Evolutionary conservation across 257 asterid species (phyloP).

Genomic region (Nicotiana knightiana): DNA sequence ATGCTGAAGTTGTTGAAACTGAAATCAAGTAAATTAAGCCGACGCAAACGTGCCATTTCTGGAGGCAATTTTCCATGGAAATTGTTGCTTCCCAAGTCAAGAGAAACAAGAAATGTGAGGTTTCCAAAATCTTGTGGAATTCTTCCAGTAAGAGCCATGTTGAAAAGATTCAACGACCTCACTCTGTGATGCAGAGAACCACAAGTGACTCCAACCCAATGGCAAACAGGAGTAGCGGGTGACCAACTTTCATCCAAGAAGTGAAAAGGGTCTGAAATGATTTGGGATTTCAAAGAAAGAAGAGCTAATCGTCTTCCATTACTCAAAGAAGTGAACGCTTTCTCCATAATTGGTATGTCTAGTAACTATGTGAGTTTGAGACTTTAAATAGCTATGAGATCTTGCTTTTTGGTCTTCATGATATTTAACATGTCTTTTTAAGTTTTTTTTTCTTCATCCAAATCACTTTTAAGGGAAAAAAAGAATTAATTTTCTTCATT

Average conservation of each 20-base stretch:
- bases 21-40: slow-evolving; percentile 5
- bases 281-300: slow-evolving; percentile 13
- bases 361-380: no score
- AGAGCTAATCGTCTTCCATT: no score
- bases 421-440: no score
- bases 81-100: slow-evolving; percentile 14
- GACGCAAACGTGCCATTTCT: slow-evolving; percentile 9
- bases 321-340: neutral
- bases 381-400: no score
- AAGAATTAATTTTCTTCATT: no score
- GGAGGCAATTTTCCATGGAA: slow-evolving; percentile 19
- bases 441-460: no score
- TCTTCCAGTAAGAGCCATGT: slow-evolving; percentile 19
- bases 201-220: slow-evolving; percentile 7
- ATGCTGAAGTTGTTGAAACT: neutral
- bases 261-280: slow-evolving; percentile 3
- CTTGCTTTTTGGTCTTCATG: no score
- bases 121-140: slow-evolving; percentile 22
- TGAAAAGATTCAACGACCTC: slow-evolving; percentile 11
- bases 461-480: no score
- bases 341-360: neutral
- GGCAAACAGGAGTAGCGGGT: slow-evolving; percentile 1
- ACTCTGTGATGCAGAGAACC: slow-evolving; percentile 12
- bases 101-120: slow-evolving; percentile 19
- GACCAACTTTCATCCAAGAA: slow-evolving; percentile 17